Percentiles rank a stretch among this genome's conserved stretches.
Conservation (phyloP, 495 filamentous ascomycete species). For the Podospora tetraspora region DNA sequence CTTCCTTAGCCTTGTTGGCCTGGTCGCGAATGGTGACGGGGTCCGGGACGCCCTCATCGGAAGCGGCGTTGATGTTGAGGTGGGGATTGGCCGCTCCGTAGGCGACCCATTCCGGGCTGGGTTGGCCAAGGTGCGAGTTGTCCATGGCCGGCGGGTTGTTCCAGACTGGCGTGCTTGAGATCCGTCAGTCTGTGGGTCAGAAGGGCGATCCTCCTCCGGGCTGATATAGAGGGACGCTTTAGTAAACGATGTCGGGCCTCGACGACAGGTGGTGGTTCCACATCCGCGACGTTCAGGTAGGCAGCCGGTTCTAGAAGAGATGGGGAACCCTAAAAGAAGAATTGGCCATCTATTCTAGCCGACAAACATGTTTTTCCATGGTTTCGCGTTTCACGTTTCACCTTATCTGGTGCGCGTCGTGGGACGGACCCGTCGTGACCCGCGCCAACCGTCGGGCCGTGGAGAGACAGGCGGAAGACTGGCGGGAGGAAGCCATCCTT, state of each 20-base stretch:
- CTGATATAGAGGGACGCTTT: not conserved
- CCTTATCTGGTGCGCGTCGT: not conserved
- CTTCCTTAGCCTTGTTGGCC: not conserved
- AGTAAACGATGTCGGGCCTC: not conserved
- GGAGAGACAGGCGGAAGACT: not conserved
- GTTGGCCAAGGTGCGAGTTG: not conserved
- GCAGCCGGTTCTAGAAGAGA: not conserved
- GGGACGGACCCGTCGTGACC: not conserved
- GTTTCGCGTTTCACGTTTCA: not conserved
- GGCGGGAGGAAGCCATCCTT: not conserved
- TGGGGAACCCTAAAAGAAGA: not conserved
- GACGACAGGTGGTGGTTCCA: not conserved
- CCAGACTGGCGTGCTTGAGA: not conserved
- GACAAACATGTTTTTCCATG: not conserved
- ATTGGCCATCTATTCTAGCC: not conserved
- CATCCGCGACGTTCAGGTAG: not conserved
- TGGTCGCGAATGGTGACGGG: not conserved
- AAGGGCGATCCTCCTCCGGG: not conserved
- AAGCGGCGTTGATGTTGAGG: slow-evolving; percentile 1
- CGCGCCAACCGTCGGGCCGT: not conserved
- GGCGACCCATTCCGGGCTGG: slow-evolving; percentile 1
- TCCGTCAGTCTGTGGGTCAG: too few relatives aligned
- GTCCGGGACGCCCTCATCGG: not conserved
- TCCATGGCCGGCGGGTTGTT: not conserved
- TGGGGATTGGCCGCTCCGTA: not conserved